Conservation (phyloP, 805 yeast genomes). For the Ascoidea tarda region DNA sequence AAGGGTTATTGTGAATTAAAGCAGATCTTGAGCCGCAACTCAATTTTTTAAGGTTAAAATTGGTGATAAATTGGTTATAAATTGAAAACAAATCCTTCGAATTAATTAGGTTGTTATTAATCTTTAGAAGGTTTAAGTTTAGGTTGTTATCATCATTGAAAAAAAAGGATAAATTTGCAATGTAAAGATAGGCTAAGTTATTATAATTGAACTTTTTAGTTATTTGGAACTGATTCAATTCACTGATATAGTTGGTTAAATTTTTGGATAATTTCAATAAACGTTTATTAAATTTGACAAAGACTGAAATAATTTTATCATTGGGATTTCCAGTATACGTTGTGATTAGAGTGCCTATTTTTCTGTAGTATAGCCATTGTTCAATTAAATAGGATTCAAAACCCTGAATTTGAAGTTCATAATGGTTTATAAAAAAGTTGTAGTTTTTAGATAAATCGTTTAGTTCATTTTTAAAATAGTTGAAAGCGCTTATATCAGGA, state of each 20-base stretch:
- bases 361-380: slow-evolving; percentile 80
- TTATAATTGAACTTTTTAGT: slow-evolving; percentile 34
- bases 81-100: not conserved
- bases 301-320: slow-evolving; percentile 48
- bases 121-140: not conserved
- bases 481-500: not conserved
- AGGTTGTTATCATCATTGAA: slow-evolving; percentile 2
- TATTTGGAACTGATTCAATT: slow-evolving; percentile 52
- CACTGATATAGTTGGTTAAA: slow-evolving; percentile 49
- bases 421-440: not conserved
- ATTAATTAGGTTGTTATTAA: not conserved
- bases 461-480: too few species aligned
- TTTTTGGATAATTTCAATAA: slow-evolving; percentile 27
- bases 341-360: slow-evolving; percentile 52
- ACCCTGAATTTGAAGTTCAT: slow-evolving; percentile 26
- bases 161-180: slow-evolving; percentile 70
- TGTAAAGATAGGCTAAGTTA: slow-evolving; percentile 47
- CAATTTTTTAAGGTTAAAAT: slow-evolving; percentile 61
- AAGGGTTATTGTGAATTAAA: slow-evolving; percentile 50
- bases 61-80: slow-evolving; percentile 37
- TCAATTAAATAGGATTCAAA: slow-evolving; percentile 87
- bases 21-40: slow-evolving; percentile 83
- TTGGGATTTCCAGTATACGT: slow-evolving; percentile 74
- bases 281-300: slow-evolving; percentile 37
- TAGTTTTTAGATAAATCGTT: not conserved